These are phyloP conservation scores for Aureobasidium zeae DNA, from an alignment of 2,329 filamentous ascomycete genomes.

Conservation along the genomic window DNA sequence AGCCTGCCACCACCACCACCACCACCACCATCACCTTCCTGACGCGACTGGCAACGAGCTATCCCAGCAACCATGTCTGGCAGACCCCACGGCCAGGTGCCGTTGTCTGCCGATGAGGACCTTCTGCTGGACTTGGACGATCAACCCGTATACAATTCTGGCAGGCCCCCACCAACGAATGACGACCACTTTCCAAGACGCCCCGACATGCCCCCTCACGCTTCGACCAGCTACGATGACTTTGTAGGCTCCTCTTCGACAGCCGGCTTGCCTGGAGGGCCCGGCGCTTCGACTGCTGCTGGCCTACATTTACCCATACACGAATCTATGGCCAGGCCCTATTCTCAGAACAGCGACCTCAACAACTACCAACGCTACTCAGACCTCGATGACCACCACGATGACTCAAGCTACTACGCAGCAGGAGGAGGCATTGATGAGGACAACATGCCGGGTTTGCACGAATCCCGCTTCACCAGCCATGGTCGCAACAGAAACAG, in stretches of 20 bases:
- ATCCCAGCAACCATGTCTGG: slow-evolving; percentile 37
- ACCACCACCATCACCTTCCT: background rate
- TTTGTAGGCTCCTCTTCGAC: slow-evolving; percentile 62
- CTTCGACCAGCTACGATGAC: slow-evolving; percentile 88
- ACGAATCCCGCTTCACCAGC: slow-evolving; percentile 42
- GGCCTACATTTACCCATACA: slow-evolving; percentile 32
- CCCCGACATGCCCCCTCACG: slow-evolving; percentile 64
- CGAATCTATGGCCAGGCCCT: slow-evolving; percentile 37
- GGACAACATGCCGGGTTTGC: slow-evolving; percentile 40
- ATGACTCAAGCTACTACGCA: slow-evolving; percentile 72
- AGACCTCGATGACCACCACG: slow-evolving; percentile 71
- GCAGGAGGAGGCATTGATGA: slow-evolving; percentile 51
- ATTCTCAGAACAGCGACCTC: slow-evolving; percentile 70
- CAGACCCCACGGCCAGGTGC: slow-evolving; percentile 45
- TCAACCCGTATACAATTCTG: slow-evolving; percentile 58
- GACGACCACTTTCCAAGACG: slow-evolving; percentile 72
- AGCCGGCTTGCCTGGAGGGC: slow-evolving; percentile 36
- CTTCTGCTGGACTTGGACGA: slow-evolving; percentile 68
- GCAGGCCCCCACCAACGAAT: slow-evolving; percentile 66
- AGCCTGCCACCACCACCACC: too few species aligned
- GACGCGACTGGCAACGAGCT: slow-evolving; percentile 9
- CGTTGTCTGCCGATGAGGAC: slow-evolving; percentile 29
- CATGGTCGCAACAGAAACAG: slow-evolving; percentile 64
- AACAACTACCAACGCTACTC: slow-evolving; percentile 89
- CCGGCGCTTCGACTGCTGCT: slow-evolving; percentile 31